Evolutionary conservation across 306 rosid species (phyloP).

Genomic region (Malus orientalis): DNA sequence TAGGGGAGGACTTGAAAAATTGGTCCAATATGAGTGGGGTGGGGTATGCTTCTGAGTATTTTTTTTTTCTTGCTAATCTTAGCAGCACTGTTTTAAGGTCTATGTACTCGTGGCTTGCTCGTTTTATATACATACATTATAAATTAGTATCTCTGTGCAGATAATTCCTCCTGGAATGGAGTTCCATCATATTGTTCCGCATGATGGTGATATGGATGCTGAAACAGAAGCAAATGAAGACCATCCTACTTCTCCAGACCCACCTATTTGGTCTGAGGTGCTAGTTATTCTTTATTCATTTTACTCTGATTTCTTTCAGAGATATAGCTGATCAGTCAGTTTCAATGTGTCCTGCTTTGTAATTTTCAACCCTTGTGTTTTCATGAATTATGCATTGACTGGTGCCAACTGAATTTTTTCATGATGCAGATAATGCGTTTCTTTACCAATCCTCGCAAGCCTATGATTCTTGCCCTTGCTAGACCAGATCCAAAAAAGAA

Average conservation of each 20-base stretch:
- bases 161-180: slow-evolving; percentile 97
- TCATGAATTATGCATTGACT: slow-evolving; percentile 12
- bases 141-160: slow-evolving; percentile 36
- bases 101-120: slow-evolving; percentile 3
- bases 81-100: slow-evolving; percentile 7
- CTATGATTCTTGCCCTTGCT: slow-evolving; percentile 97
- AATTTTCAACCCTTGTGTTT: slow-evolving; percentile 4
- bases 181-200: slow-evolving; percentile 90
- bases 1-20: background rate
- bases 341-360: slow-evolving; percentile 10
- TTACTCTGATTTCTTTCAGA: slow-evolving; percentile 18
- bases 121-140: slow-evolving; percentile 11
- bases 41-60: background rate
- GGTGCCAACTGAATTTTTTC: slow-evolving; percentile 15
- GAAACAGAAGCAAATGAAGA: slow-evolving; percentile 78
- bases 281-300: slow-evolving; percentile 23
- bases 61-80: background rate
- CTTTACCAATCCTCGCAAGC: slow-evolving; percentile 90
- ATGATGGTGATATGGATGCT: slow-evolving; percentile 78
- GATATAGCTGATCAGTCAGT: slow-evolving; percentile 10
- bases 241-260: slow-evolving; percentile 84
- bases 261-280: slow-evolving; percentile 96
- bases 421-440: slow-evolving; percentile 86
- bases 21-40: background rate
- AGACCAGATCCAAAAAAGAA: slow-evolving; percentile 99